Percentiles rank a stretch among this genome's conserved stretches.
phyloP scores from a whole-genome alignment of 2,329 filamentous ascomycete genomes.

The Lojkania enalia region DNA sequence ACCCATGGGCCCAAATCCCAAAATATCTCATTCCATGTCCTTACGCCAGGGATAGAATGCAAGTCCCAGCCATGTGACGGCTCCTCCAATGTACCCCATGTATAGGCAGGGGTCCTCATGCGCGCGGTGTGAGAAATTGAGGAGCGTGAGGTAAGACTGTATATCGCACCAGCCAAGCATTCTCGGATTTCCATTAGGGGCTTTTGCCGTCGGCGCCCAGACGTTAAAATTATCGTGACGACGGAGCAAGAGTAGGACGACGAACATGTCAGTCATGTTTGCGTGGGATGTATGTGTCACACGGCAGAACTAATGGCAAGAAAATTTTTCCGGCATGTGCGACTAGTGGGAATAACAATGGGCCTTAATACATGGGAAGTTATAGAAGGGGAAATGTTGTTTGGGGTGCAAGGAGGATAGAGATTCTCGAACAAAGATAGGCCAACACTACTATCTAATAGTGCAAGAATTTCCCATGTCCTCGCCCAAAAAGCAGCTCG shows the following conservation, averaged over 20 bases:
- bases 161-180: slow-evolving; percentile 1
- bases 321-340: slow-evolving; percentile 9
- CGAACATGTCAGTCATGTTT: not conserved
- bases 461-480: not conserved
- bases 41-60: not conserved
- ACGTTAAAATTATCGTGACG: not conserved
- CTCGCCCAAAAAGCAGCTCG: no score
- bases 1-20: slow-evolving; percentile 10
- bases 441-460: not conserved
- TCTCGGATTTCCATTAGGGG: slow-evolving; percentile 4
- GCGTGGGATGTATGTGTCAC: slow-evolving; percentile 25
- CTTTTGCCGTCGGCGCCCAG: not conserved
- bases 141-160: slow-evolving; percentile 3
- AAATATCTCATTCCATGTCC: not conserved
- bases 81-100: slow-evolving; percentile 5
- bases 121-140: slow-evolving; percentile 4
- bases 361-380: no score
- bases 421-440: not conserved
- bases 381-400: no score
- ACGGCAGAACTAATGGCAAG: slow-evolving; percentile 12
- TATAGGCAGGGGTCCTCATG: slow-evolving; percentile 8
- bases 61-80: slow-evolving; percentile 17
- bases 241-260: slow-evolving; percentile 3
- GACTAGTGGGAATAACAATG: slow-evolving; percentile 8
- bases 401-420: no score